These are phyloP conservation scores for Aspergillus egyptiacus DNA, from an alignment of 495 filamentous ascomycete species.

Conservation along the genomic window DNA sequence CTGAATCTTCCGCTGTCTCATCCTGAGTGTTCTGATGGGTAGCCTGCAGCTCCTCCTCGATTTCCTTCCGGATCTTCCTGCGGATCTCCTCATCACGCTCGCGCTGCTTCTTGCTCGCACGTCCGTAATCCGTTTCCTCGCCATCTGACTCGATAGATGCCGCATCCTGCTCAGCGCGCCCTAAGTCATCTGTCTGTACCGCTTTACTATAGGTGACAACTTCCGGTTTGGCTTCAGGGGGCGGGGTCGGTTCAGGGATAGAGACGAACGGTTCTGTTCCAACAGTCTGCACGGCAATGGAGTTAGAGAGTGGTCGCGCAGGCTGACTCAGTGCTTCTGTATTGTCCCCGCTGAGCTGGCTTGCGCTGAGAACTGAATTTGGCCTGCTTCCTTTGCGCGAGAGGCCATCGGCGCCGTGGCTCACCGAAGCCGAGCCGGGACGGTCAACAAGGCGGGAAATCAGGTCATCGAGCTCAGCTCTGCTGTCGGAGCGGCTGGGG, in stretches of 20 bases:
- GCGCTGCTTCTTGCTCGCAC: constrained; percentile 65
- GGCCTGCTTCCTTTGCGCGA: constrained; percentile 71
- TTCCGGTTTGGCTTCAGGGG: constrained; percentile 70
- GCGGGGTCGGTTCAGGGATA: constrained; percentile 62
- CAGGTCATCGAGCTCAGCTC: constrained; percentile 75
- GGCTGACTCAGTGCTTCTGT: constrained; percentile 44
- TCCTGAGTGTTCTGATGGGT: constrained; percentile 53
- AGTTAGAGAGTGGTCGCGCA: constrained; percentile 36
- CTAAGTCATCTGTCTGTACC: constrained; percentile 67
- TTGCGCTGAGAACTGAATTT: constrained; percentile 73
- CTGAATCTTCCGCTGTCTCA: constrained; percentile 38
- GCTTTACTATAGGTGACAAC: constrained; percentile 91
- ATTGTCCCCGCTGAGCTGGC: constrained; percentile 65
- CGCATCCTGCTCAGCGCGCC: constrained; percentile 17
- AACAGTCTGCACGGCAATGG: constrained; percentile 61
- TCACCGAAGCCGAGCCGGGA: constrained; percentile 65
- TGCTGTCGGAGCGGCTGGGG: constrained; percentile 61
- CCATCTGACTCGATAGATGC: constrained; percentile 55
- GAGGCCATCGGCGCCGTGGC: constrained; percentile 56
- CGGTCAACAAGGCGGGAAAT: constrained; percentile 75
- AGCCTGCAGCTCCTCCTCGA: constrained; percentile 83
- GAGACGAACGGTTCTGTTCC: constrained; percentile 61
- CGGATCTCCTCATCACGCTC: constrained; percentile 85
- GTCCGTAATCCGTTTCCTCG: constrained; percentile 57
- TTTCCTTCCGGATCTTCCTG: constrained; percentile 76